Evolutionary conservation across 2,329 filamentous ascomycete species (phyloP).

Genomic region (Sclerotinia glacialis): DNA sequence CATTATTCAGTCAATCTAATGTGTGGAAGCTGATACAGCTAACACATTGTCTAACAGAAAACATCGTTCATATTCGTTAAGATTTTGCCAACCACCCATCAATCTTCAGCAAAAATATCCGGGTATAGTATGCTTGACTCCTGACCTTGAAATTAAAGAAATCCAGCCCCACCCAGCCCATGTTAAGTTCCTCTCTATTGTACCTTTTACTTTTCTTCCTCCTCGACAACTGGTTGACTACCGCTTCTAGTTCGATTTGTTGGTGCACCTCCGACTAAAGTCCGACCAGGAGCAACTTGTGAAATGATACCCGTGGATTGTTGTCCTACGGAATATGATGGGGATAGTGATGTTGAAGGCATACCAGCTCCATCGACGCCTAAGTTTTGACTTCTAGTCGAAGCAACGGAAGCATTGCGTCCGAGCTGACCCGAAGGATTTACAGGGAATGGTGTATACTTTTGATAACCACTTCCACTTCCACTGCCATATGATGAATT

Average conservation of each 20-base stretch:
- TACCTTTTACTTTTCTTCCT: background rate
- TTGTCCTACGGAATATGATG: slow-evolving; percentile 8
- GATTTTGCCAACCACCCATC: slow-evolving; percentile 2
- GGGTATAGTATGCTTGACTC: slow-evolving; percentile 16
- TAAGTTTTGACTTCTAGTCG: slow-evolving; percentile 15
- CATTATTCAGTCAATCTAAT: background rate
- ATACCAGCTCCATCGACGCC: background rate
- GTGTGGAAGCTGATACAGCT: background rate
- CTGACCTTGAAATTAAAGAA: background rate
- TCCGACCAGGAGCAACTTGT: slow-evolving; percentile 10
- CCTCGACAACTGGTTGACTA: background rate
- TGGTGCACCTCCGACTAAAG: slow-evolving; percentile 5
- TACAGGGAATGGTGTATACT: slow-evolving; percentile 12
- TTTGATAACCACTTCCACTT: slow-evolving; percentile 17
- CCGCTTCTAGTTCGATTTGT: slow-evolving; percentile 1
- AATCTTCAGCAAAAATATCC: slow-evolving; percentile 1
- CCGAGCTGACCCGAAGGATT: slow-evolving; percentile 11
- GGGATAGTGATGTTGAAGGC: background rate
- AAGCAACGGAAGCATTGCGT: slow-evolving; percentile 14
- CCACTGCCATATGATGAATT: slow-evolving; percentile 13
- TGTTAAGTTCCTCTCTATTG: background rate
- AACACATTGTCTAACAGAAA: background rate
- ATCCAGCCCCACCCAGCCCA: background rate
- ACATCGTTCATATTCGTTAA: slow-evolving; percentile 19
- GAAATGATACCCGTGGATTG: background rate